These are phyloP conservation scores for Scleromitrula shiraiana DNA, from an alignment of 2,329 filamentous ascomycete species.

Conservation along the genomic window DNA sequence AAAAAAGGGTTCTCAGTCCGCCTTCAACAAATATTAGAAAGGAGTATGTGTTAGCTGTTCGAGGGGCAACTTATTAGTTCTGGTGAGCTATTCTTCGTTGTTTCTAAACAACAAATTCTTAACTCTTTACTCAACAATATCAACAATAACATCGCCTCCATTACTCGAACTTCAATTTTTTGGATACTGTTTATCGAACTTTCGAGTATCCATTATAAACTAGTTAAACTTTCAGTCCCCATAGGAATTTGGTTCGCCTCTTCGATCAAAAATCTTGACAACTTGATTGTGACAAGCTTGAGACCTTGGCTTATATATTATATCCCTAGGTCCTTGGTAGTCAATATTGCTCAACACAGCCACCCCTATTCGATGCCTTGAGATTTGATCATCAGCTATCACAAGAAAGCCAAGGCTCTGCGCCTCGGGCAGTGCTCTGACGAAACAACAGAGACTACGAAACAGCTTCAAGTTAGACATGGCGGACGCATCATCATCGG, in stretches of 20 bases:
- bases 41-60: too few species aligned
- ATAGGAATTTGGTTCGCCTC: neutral
- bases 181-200: neutral
- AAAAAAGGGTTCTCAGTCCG: neutral
- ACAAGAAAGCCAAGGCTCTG: neutral
- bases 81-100: neutral
- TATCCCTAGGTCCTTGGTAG: neutral
- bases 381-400: neutral
- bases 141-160: neutral
- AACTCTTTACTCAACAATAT: too few species aligned
- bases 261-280: neutral
- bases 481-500: conserved; percentile 20
- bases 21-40: too few species aligned
- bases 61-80: too few species aligned
- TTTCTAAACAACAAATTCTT: too few species aligned
- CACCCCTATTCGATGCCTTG: neutral
- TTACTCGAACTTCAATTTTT: neutral
- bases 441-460: conserved; percentile 13
- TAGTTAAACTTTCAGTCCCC: neutral
- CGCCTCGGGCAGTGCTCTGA: conserved; percentile 21
- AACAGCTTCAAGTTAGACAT: conserved; percentile 14
- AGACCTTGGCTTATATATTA: neutral
- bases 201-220: neutral
- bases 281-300: neutral
- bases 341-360: neutral